Evolutionary conservation across 140 eudicot genomes (phyloP).

Genomic region (Flaveria floridana): DNA sequence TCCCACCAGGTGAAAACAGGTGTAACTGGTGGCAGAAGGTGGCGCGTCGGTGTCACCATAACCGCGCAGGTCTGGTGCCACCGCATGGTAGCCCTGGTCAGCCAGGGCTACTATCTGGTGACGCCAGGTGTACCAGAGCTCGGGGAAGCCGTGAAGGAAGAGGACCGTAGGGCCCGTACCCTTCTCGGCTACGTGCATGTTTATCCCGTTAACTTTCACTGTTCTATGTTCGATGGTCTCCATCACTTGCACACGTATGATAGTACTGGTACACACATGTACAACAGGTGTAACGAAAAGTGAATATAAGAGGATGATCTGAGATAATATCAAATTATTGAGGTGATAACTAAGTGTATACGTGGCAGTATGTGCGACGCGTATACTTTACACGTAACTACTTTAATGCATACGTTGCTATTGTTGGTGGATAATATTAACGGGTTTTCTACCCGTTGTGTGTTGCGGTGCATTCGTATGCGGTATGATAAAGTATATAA

Average conservation of each 20-base stretch:
- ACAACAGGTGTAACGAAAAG: neutral
- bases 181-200: conserved; percentile 44
- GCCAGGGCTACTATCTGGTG: conserved; percentile 31
- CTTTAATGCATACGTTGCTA: neutral
- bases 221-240: conserved; percentile 31
- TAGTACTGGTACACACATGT: neutral
- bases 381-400: neutral
- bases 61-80: conserved; percentile 39
- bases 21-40: conserved; percentile 41
- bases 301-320: neutral
- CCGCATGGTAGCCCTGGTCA: conserved; percentile 24
- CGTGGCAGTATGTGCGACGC: neutral
- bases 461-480: too few relatives aligned
- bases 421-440: too few relatives aligned
- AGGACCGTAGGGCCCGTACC: conserved; percentile 35
- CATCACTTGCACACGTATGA: neutral
- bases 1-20: conserved; percentile 49
- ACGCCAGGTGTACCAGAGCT: conserved; percentile 41
- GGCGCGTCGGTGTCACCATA: conserved; percentile 39
- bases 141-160: conserved; percentile 33
- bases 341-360: neutral
- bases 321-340: neutral
- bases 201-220: conserved; percentile 33
- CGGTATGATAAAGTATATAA: too few relatives aligned
- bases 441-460: too few relatives aligned